Evolutionary conservation across 1,139 yeast species (phyloP).

Genomic region (Suhomyces kunorum): DNA sequence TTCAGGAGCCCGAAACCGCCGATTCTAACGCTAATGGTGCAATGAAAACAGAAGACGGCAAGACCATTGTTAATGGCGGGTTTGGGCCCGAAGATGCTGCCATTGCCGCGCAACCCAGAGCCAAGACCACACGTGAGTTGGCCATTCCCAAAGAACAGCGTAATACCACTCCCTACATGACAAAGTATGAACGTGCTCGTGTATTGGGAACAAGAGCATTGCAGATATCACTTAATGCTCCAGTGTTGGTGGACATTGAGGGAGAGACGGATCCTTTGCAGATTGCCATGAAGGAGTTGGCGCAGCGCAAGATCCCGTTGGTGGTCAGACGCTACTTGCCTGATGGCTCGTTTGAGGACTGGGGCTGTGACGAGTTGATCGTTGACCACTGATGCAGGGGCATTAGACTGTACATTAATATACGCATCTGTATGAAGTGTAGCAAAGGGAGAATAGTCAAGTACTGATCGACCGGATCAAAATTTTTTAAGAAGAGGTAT

Average conservation of each 20-base stretch:
- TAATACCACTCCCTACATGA: constrained; percentile 97
- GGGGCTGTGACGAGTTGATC: constrained; percentile 98
- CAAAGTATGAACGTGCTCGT: constrained; percentile 96
- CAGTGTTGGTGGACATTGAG: constrained; percentile 94
- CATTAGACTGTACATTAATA: neutral
- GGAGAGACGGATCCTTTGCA: constrained; percentile 99
- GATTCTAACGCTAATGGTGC: constrained; percentile 42
- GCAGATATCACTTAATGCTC: constrained; percentile 97
- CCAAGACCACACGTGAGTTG: constrained; percentile 70
- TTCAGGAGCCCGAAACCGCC: constrained; percentile 42
- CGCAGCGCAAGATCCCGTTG: constrained; percentile 92
- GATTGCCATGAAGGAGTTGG: constrained; percentile 94
- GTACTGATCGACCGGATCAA: too few relatives aligned
- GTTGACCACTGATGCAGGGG: constrained; percentile 60
- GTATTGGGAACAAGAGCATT: constrained; percentile 94
- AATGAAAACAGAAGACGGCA: constrained; percentile 69
- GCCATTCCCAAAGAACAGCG: constrained; percentile 89
- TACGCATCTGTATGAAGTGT: neutral
- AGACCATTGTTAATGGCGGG: constrained; percentile 69
- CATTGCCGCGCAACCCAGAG: constrained; percentile 44
- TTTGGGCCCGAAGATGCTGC: constrained; percentile 56
- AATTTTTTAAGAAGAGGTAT: too few relatives aligned
- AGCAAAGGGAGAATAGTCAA: too few relatives aligned
- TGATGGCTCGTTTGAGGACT: constrained; percentile 95
- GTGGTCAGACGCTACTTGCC: constrained; percentile 96